Evolutionary conservation across 1,139 yeast genomes (phyloP), one percentile per base, ranked within the genome.

Genomic region (Yamadazyma mexicana): DNA sequence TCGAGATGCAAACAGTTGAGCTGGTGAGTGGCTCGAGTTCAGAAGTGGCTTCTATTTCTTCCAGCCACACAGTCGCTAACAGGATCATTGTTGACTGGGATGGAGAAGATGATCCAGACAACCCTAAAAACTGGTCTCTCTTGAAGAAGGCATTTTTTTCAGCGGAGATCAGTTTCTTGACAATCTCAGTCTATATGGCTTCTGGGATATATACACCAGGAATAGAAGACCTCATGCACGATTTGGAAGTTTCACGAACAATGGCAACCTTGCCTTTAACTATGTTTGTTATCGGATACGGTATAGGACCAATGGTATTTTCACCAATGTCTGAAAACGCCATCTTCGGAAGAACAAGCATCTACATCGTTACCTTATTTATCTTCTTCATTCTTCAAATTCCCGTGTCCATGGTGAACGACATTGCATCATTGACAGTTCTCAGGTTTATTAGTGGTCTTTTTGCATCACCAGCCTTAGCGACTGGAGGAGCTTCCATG

Each of bases 251-350:
- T 2, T 56, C 72, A 10, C 60, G 61, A 37, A 70, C 67, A 9
- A 66, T 63, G 3, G 77, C 79, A 0, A 61, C 71, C 1, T 55
- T 80, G 10, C 77, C 79, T 6, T 59, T 62, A 31, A 47, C 65
- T 2, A 37, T 59, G 45, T 62, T 58, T 47, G 79, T 79, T 12
- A 48, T 77, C 15, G 84, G 82, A 2, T 78, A 77, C 48, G 83
- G 81, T 27, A 37, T 75, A 27, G 83, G 83, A 0, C 83, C 83
- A 6, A 60, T 76, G 66, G 41, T 78, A 1, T 69, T 76, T 38
- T 67, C 81, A 2, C 84, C 85, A 1, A 44, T 79, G 42, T 70
- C 81, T 3, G 85, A 79, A 52, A 54, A 58, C 42, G 54, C 63
- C 6, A 59, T 61, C n/a, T 69, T 80, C 40, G 87, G 88, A 3